phyloP scores from a whole-genome alignment of 2,329 filamentous ascomycete genomes.

The Parafenestella ontariensis region DNA sequence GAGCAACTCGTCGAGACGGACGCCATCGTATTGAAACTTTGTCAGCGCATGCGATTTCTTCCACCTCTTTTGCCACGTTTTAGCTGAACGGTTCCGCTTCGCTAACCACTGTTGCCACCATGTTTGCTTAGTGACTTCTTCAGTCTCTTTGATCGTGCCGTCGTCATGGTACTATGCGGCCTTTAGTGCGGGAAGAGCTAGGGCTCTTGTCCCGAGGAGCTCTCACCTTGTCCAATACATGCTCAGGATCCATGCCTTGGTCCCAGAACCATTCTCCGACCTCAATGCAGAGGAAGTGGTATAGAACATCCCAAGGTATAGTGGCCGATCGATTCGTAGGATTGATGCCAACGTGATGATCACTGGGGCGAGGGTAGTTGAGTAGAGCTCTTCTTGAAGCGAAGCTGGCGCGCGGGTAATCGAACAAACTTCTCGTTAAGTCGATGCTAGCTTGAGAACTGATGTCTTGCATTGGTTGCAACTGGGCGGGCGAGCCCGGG shows the following conservation, averaged over 20 bases:
- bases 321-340: not conserved
- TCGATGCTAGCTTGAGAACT: not conserved
- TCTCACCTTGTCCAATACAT: not conserved
- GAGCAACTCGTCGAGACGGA: conserved; percentile 2
- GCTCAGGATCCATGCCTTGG: not conserved
- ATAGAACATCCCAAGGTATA: not conserved
- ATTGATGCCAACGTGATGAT: not conserved
- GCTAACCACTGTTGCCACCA: not conserved
- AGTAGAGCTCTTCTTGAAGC: not conserved
- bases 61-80: not conserved
- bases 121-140: not conserved
- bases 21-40: conserved; percentile 6
- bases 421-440: not conserved
- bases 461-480: not conserved
- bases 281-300: not conserved
- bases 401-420: not conserved
- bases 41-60: not conserved
- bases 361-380: not conserved
- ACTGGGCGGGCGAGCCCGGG: not conserved
- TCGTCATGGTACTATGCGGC: not conserved
- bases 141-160: not conserved
- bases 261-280: not conserved
- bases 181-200: not conserved
- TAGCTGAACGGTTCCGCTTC: not conserved
- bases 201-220: too few relatives aligned